A percentile compares a stretch with the other conserved stretches of the same genome.
phyloP scores from a whole-genome alignment of 1,284 basidiomycete genomes.

The Ganoderma sinense region DNA sequence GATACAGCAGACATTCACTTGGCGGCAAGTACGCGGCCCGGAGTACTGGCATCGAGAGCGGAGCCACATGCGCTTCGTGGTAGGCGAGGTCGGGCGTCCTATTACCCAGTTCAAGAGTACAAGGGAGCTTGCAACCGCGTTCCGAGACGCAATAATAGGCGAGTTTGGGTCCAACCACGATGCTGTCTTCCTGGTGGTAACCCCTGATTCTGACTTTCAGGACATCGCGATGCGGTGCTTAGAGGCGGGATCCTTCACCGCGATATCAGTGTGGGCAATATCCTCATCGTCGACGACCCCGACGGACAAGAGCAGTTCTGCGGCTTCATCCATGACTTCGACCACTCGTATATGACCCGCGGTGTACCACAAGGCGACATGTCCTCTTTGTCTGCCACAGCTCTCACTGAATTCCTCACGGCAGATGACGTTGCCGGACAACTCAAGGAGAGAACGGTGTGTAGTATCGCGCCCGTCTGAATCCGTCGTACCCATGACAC shows the following conservation, averaged over 20 bases:
- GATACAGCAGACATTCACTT: constrained; percentile 18
- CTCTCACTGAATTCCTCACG: background rate
- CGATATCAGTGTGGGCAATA: constrained; percentile 13
- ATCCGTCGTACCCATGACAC: background rate
- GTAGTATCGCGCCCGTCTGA: background rate
- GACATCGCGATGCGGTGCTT: background rate
- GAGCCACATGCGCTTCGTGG: constrained; percentile 28
- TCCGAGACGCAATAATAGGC: constrained; percentile 28
- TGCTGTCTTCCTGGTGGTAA: too few species aligned
- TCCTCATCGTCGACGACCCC: constrained; percentile 8
- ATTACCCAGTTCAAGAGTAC: constrained; percentile 19
- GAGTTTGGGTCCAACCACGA: background rate
- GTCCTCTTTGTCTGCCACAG: background rate
- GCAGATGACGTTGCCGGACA: background rate
- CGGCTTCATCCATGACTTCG: constrained; percentile 21
- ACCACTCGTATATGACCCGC: constrained; percentile 7
- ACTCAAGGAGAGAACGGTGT: constrained; percentile 3
- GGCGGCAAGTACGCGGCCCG: background rate
- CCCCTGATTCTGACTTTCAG: background rate
- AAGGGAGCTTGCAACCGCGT: constrained; percentile 11
- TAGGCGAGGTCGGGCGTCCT: constrained; percentile 23
- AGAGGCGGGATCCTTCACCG: constrained; percentile 11
- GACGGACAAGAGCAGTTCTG: background rate
- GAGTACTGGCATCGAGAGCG: constrained; percentile 16
- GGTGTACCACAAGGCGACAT: background rate